Evolutionary conservation across 2,329 filamentous ascomycete genomes (phyloP).

Genomic region (Neonectria faginata): DNA sequence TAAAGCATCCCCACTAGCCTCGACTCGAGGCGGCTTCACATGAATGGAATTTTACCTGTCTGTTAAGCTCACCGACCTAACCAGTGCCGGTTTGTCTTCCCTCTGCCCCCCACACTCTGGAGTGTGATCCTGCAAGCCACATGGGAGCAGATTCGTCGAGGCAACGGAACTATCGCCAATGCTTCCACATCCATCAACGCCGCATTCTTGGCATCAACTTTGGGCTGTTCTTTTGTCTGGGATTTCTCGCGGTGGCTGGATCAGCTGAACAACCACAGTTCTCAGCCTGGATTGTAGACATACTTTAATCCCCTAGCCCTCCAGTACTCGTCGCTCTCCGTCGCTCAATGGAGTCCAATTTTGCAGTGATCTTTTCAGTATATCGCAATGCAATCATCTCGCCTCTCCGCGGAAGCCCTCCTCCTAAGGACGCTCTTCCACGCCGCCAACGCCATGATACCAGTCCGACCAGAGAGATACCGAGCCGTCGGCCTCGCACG

Average conservation of each 20-base stretch:
- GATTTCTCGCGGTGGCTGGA: background rate
- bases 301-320: background rate
- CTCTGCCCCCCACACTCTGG: no score
- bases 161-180: background rate
- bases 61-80: background rate
- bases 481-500: background rate
- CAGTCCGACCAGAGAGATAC: background rate
- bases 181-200: background rate
- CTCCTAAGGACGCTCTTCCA: background rate
- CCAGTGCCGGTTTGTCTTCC: background rate
- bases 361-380: background rate
- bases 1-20: no score
- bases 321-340: background rate
- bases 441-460: background rate
- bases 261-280: background rate
- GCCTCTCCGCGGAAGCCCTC: background rate
- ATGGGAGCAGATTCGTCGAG: background rate
- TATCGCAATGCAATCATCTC: background rate
- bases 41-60: background rate
- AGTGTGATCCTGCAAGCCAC: background rate
- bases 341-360: background rate
- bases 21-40: background rate
- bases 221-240: background rate
- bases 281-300: background rate
- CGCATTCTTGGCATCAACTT: background rate